A percentile compares a stretch with the other conserved stretches of the same genome.
These are phyloP conservation scores for Boletus mariae DNA, from an alignment of 1,284 basidiomycete species.

Conservation along the genomic window DNA sequence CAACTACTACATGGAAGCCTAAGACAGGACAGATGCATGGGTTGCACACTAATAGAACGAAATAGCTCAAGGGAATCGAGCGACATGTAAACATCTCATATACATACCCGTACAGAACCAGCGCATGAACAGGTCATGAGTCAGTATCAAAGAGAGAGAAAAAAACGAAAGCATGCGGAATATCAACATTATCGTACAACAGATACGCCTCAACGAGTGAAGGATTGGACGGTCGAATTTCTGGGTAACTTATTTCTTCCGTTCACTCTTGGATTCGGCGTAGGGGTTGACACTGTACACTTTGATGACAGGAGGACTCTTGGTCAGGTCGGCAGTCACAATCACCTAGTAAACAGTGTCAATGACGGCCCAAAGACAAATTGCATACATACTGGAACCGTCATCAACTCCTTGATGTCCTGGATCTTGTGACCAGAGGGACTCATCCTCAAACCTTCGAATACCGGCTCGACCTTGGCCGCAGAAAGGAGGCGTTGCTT, in stretches of 20 bases:
- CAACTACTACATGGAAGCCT: slow-evolving; percentile 23
- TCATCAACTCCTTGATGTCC: slow-evolving; percentile 87
- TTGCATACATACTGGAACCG: slow-evolving; percentile 69
- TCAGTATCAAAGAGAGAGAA: slow-evolving; percentile 30
- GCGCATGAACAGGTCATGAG: slow-evolving; percentile 30
- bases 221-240: slow-evolving; percentile 1
- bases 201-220: slow-evolving; percentile 7
- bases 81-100: slow-evolving; percentile 27
- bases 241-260: slow-evolving; percentile 31
- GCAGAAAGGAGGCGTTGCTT: slow-evolving; percentile 77
- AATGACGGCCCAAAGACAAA: slow-evolving; percentile 2
- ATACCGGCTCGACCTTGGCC: slow-evolving; percentile 64
- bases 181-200: slow-evolving; percentile 32
- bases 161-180: slow-evolving; percentile 32
- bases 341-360: slow-evolving; percentile 61
- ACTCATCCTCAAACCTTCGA: slow-evolving; percentile 76
- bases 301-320: slow-evolving; percentile 92
- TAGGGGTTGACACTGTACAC: slow-evolving; percentile 88
- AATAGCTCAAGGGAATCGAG: slow-evolving; percentile 17
- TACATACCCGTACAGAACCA: slow-evolving; percentile 33
- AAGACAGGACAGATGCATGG: slow-evolving; percentile 18
- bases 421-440: slow-evolving; percentile 84
- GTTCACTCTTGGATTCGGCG: slow-evolving; percentile 44
- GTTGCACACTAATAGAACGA: slow-evolving; percentile 14
- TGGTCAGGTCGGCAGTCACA: slow-evolving; percentile 88